Conservation (phyloP, 2,329 filamentous ascomycete species). For the Plenodomus tracheiphilus region DNA sequence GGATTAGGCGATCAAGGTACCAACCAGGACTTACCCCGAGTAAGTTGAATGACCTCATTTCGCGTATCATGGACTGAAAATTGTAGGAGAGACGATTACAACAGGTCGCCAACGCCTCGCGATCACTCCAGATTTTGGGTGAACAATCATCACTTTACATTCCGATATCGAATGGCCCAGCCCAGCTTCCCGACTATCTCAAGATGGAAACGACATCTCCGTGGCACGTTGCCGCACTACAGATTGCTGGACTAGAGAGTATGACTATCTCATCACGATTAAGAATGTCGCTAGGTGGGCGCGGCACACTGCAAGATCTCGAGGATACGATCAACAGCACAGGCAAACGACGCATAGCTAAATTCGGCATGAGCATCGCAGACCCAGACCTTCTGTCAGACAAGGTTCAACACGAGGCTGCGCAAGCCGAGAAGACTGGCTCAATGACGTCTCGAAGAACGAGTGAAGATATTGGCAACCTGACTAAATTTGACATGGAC, state of each 20-base stretch:
- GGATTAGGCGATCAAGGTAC: constrained; percentile 66
- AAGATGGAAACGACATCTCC: constrained; percentile 64
- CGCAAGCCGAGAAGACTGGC: constrained; percentile 30
- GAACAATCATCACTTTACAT: constrained; percentile 76
- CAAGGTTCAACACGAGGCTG: constrained; percentile 21
- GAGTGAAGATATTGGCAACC: constrained; percentile 18
- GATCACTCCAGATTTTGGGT: constrained; percentile 69
- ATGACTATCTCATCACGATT: constrained; percentile 77
- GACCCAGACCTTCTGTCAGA: constrained; percentile 39
- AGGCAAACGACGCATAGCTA: constrained; percentile 78
- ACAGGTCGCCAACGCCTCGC: constrained; percentile 73
- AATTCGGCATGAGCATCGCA: constrained; percentile 68
- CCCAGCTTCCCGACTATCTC: constrained; percentile 60
- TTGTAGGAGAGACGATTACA: constrained; percentile 63
- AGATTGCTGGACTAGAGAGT: constrained; percentile 77
- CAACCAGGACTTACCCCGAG: constrained; percentile 38
- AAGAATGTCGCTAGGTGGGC: constrained; percentile 46
- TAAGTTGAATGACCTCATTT: constrained; percentile 39
- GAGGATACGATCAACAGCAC: constrained; percentile 71
- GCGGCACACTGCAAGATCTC: constrained; percentile 63
- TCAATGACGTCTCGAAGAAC: constrained; percentile 27
- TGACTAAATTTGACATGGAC: constrained; percentile 40
- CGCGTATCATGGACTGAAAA: constrained; percentile 11
- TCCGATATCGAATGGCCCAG: constrained; percentile 67
- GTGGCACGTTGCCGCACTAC: constrained; percentile 81